Percentiles rank a stretch among this genome's conserved stretches.
phyloP scores from a whole-genome alignment of 73 alveolate species.

The Paramecium caudatum region DNA sequence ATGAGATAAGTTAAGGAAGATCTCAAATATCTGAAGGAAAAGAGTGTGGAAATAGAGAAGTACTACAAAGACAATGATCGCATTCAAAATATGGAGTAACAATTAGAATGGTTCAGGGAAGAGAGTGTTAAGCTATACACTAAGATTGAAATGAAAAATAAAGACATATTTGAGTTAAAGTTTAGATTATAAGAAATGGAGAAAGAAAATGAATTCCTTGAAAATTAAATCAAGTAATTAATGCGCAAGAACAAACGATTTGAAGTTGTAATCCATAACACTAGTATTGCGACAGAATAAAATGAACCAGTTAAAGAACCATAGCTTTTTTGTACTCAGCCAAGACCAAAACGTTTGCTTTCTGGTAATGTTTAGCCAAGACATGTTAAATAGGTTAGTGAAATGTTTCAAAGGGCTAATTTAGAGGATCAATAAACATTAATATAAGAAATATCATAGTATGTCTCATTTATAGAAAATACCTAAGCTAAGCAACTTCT shows the following conservation, averaged over 20 bases:
- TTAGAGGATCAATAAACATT: neutral
- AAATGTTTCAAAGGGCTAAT: neutral
- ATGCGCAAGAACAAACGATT: neutral
- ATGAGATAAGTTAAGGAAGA: slow-evolving; percentile 39
- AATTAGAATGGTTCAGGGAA: slow-evolving; percentile 55
- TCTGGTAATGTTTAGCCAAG: slow-evolving; percentile 13
- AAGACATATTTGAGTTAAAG: slow-evolving; percentile 39
- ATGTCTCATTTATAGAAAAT: slow-evolving; percentile 35
- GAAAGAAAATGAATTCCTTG: slow-evolving; percentile 61
- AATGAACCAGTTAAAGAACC: neutral
- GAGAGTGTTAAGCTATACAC: slow-evolving; percentile 23
- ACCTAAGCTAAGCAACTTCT: neutral
- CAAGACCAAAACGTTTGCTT: slow-evolving; percentile 4
- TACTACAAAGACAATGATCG: slow-evolving; percentile 43
- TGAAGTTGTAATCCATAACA: slow-evolving; percentile 18
- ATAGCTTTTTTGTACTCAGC: slow-evolving; percentile 21
- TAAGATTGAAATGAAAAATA: slow-evolving; percentile 33
- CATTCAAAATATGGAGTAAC: slow-evolving; percentile 33
- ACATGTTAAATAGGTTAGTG: neutral
- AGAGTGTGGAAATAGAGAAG: slow-evolving; percentile 40
- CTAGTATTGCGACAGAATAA: slow-evolving; percentile 11
- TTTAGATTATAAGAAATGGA: slow-evolving; percentile 2
- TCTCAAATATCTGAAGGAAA: slow-evolving; percentile 11
- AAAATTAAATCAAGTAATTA: slow-evolving; percentile 34
- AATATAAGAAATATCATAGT: neutral